Percentiles rank a stretch among this genome's conserved stretches.
Evolutionary conservation across 805 yeast species (phyloP).

Genomic region (Cyberlindnera sargentensis): DNA sequence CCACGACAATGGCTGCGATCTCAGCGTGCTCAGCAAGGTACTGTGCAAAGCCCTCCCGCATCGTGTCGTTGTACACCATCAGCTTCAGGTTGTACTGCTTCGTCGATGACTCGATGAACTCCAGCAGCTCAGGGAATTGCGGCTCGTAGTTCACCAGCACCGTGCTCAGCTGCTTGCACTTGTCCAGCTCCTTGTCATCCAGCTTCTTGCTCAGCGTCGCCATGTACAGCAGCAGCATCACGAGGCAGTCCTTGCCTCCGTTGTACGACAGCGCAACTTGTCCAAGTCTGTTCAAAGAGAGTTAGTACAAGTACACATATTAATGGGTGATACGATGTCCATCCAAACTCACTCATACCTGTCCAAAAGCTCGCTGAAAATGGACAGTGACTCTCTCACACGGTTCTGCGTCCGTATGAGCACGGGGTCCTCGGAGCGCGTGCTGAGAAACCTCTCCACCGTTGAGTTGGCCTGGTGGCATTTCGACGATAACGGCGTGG

Average conservation of each 20-base stretch:
- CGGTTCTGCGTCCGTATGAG: conserved; percentile 5
- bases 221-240: conserved; percentile 69
- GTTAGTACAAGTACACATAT: no score
- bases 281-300: conserved; percentile 8
- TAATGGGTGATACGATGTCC: no score
- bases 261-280: conserved; percentile 80
- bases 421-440: not conserved
- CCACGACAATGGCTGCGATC: conserved; percentile 75
- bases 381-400: conserved; percentile 3
- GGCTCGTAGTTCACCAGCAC: conserved; percentile 72
- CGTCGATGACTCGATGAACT: conserved; percentile 54
- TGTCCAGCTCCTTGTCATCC: conserved; percentile 5
- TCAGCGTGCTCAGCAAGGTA: conserved; percentile 48
- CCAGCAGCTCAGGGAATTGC: conserved; percentile 64
- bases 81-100: conserved; percentile 46
- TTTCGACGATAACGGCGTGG: conserved; percentile 1
- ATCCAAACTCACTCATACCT: conserved; percentile 1
- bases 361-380: conserved; percentile 6
- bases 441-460: not conserved
- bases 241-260: conserved; percentile 96
- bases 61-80: conserved; percentile 27
- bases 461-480: not conserved
- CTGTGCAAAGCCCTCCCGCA: conserved; percentile 64
- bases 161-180: conserved; percentile 36
- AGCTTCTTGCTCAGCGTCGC: conserved; percentile 39